Base-by-base conservation (phyloP, 352 stramenopile genomes). In the Phytophthora aleatoria region DNA sequence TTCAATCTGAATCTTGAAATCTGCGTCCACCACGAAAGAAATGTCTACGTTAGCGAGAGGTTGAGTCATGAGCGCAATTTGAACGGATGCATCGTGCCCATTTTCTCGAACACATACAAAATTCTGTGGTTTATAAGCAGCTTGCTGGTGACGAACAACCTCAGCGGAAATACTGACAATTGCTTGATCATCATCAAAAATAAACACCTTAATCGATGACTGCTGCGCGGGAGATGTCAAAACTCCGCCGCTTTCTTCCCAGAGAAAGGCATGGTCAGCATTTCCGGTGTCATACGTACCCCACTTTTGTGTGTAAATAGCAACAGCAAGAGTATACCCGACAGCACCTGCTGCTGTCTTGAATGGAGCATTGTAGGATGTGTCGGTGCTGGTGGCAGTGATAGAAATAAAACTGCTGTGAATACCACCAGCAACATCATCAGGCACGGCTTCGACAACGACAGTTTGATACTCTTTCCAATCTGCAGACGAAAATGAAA, bases 201-300 rank as follows among this genome's bases (percentile, higher is more conserved):
- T 74, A 53, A 77, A 91, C 7, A 44, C 71, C 1, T 69, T 55
- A 30, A 91, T 43, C 1, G 41, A 54, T 3, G 61, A 52, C 12
- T 50, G 44, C 2, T 50, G 11, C 3, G 28, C 30, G 7, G 83
- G 83, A 50, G 77, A 72, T 4, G 81, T 90, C 49, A 90, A 52
- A 5, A 92, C 67, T 2, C 81, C 83, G 31, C 69, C 60, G 11
- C 9, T 48, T 39, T 87, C 76, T 1, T 49, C 27, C 81, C 81
- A 92, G 1, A 67, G 56, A 60, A 84, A 91, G 11, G 64, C 67
- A 27, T 91, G 83, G 5, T 75, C 47, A 0, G 43, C 20, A 59
- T 90, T 83, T 24, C 83, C 83, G 9, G 82, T 85, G 11, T 89
- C 72, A 57, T 90, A 92, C 0, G 54, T 70, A 0, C 77, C 79